These are phyloP conservation scores for Asclepias syriaca DNA, from an alignment of 257 asterid genomes.

Conservation along the genomic window DNA sequence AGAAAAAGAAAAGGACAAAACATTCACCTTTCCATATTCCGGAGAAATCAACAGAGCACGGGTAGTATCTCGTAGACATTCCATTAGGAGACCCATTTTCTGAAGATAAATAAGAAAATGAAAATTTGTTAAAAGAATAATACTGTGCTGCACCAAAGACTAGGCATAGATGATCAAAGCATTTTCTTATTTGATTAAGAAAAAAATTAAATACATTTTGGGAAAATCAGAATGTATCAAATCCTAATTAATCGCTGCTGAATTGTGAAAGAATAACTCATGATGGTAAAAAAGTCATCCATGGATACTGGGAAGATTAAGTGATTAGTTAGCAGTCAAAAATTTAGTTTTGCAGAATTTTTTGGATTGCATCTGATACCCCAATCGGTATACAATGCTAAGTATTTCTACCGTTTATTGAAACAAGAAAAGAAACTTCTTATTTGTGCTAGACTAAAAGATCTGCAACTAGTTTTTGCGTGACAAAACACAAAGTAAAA, in stretches of 20 bases:
- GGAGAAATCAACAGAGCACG: conserved; percentile 63
- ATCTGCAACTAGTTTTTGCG: not conserved
- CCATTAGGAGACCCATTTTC: conserved; percentile 69
- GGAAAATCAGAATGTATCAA: not conserved
- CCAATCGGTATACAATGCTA: not conserved
- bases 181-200: not conserved
- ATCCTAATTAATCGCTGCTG: not conserved
- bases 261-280: not conserved
- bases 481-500: not conserved
- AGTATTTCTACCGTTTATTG: not conserved
- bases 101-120: conserved; percentile 26
- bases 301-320: not conserved
- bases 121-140: not conserved
- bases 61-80: conserved; percentile 67
- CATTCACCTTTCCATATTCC: conserved; percentile 65
- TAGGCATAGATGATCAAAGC: not conserved
- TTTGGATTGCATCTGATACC: not conserved
- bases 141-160: not conserved
- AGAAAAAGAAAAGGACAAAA: conserved; percentile 12
- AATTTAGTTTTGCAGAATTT: not conserved
- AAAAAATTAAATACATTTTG: not conserved
- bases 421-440: not conserved
- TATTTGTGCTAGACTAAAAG: too few species aligned
- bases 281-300: not conserved
- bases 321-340: not conserved